Evolutionary conservation across 169 alveolate species (phyloP).

Genomic region (Plasmodium ovale): DNA sequence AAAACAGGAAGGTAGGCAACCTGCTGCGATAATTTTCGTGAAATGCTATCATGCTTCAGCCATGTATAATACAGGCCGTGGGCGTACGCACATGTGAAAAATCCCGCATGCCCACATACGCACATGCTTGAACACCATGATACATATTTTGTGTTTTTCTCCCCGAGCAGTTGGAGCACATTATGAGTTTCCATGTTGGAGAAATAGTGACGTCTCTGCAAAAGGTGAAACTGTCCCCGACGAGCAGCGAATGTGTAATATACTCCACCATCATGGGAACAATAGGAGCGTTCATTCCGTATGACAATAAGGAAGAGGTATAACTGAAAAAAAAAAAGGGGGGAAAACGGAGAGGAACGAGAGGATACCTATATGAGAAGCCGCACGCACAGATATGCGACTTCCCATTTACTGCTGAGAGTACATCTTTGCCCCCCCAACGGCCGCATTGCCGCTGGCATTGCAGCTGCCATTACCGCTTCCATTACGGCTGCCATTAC

Average conservation of each 20-base stretch:
- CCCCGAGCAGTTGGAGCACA: slow-evolving; percentile 90
- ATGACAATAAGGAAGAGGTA: slow-evolving; percentile 95
- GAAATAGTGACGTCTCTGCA: slow-evolving; percentile 96
- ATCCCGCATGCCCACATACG: not conserved
- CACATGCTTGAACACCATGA: not conserved
- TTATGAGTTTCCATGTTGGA: slow-evolving; percentile 95
- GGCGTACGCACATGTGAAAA: too few species aligned
- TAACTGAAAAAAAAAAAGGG: too few species aligned
- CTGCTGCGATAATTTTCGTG: too few species aligned
- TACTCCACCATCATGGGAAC: slow-evolving; percentile 98
- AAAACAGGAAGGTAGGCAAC: slow-evolving; percentile 64
- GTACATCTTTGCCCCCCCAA: too few species aligned
- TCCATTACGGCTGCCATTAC: not conserved
- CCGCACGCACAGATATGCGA: too few species aligned
- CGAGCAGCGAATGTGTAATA: slow-evolving; percentile 93
- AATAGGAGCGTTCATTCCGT: slow-evolving; percentile 96
- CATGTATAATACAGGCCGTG: too few species aligned
- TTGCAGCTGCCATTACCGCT: too few species aligned
- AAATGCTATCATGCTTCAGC: too few species aligned
- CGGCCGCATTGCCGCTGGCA: too few species aligned
- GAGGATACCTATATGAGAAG: too few species aligned
- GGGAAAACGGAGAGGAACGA: too few species aligned
- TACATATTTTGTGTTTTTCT: not conserved
- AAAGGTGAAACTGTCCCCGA: slow-evolving; percentile 90
- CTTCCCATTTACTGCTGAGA: too few species aligned